Evolutionary conservation across 805 yeast species (phyloP), one percentile per base, ranked within the genome.

Genomic region (Candida stauntonica): DNA sequence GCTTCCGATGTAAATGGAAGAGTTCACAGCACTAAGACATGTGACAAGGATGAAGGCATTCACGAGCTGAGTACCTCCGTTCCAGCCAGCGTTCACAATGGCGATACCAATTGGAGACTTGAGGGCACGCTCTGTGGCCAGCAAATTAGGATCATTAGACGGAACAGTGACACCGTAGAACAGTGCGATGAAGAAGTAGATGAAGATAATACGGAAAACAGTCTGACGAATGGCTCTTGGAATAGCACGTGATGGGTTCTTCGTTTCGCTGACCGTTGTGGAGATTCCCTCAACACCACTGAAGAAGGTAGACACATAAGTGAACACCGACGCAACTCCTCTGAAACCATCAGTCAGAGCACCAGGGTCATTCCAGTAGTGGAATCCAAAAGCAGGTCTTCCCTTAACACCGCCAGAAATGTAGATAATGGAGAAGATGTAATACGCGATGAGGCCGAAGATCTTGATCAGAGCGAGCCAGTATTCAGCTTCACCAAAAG

Each of bases 281-380:
- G 87, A 87, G 26, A 81, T 79, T 55, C 81, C 70, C 60, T 83
- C 93, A 42, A 82, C 78, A 56, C 89, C 89, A 62, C 81, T 86
- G 59, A 73, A 82, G 29, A 88, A 81, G 62, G 83, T 82, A 17
- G 84, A 81, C 19, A 88, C 84, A 41, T 75, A 75, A 42, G 82
- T 73, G 51, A 82, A 68, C 3, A 86, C 79, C 26, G 69, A 67
- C 0, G 76, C 82, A 35, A 79, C 64, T 26, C 78, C 73, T 47
- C 70, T 72, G 55, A 75, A 73, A 0, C 79, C 79, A 47, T 62
- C 50, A 11, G 61, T 61, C 36, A 72, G 61, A 2, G 51, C 46
- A 17, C 55, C 54, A 5, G 67, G 68, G 29, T 50, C 50, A 16
- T 58, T 48, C 42, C 58, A 54, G 34, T 54, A 62, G 48, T 30